Conservation (phyloP, 169 alveolate species). For the Theileria orientalis region DNA sequence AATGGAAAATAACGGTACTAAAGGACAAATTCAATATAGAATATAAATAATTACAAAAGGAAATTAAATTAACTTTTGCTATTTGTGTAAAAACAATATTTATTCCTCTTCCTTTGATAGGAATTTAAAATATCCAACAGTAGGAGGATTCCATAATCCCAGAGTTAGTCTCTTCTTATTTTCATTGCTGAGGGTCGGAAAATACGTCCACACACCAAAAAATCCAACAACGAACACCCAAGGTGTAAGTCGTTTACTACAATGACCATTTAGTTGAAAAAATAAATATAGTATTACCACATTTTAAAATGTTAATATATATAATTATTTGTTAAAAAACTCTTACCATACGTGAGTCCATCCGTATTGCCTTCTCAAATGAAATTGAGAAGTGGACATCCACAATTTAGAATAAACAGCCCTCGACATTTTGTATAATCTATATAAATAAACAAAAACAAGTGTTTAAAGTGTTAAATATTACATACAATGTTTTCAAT, state of each 20-base stretch:
- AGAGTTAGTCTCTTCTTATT: conserved; percentile 61
- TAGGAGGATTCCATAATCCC: conserved; percentile 73
- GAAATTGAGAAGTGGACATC: conserved; percentile 77
- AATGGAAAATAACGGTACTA: not conserved
- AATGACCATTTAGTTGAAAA: no score
- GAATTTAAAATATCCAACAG: conserved; percentile 72
- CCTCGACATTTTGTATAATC: conserved; percentile 57
- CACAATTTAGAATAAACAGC: conserved; percentile 77
- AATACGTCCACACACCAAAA: conserved; percentile 62
- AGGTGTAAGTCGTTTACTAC: conserved; percentile 70
- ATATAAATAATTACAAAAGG: not conserved
- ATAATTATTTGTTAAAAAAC: not conserved
- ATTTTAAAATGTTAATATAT: not conserved
- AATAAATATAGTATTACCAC: not conserved
- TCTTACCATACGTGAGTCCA: conserved; percentile 76
- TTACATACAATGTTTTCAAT: no score
- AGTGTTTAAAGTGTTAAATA: no score
- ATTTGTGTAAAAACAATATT: not conserved
- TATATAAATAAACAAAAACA: no score
- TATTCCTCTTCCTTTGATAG: not conserved
- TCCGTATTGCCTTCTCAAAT: conserved; percentile 72
- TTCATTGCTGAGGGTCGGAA: conserved; percentile 66
- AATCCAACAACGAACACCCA: conserved; percentile 65
- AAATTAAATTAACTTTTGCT: not conserved
- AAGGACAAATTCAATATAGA: not conserved